Evolutionary conservation across 2,329 filamentous ascomycete genomes (phyloP).

Genomic region (Lasiodiplodia hormozganensis): DNA sequence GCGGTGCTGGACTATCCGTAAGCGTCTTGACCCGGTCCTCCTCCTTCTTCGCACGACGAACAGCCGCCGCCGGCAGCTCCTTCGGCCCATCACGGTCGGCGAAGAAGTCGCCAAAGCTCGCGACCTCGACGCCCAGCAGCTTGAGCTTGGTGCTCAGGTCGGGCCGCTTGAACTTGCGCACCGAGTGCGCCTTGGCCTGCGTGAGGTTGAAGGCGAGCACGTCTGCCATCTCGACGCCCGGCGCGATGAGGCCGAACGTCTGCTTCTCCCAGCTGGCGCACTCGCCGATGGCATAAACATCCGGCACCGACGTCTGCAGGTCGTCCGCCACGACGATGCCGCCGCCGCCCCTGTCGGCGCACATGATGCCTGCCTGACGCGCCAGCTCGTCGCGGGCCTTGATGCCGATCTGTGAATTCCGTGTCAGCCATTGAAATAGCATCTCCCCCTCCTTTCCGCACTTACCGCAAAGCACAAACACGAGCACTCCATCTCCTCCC

Average conservation of each 20-base stretch:
- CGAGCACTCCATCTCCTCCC: constrained; percentile 76
- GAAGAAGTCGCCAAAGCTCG: constrained; percentile 93
- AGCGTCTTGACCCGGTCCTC: constrained; percentile 57
- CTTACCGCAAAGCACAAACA: constrained; percentile 82
- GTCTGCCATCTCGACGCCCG: constrained; percentile 91
- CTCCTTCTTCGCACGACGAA: constrained; percentile 56
- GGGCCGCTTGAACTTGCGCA: constrained; percentile 76
- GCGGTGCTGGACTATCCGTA: constrained; percentile 62
- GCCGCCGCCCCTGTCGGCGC: constrained; percentile 75
- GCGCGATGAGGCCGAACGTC: constrained; percentile 87
- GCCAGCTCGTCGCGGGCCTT: constrained; percentile 81
- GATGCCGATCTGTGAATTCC: constrained; percentile 72
- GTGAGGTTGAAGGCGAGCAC: constrained; percentile 91
- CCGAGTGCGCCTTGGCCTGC: constrained; percentile 74
- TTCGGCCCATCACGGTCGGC: constrained; percentile 84
- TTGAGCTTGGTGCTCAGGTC: constrained; percentile 93
- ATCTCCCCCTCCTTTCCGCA: constrained; percentile 30
- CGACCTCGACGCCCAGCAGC: constrained; percentile 86
- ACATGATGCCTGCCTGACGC: constrained; percentile 71
- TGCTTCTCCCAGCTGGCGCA: constrained; percentile 89
- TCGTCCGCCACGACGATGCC: constrained; percentile 74
- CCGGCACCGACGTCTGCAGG: constrained; percentile 72
- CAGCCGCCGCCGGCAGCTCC: constrained; percentile 64
- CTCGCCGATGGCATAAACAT: constrained; percentile 88
- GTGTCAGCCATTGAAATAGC: background rate